Conservation (phyloP, 23 red algal species). For the Gracilaria domingensis region DNA sequence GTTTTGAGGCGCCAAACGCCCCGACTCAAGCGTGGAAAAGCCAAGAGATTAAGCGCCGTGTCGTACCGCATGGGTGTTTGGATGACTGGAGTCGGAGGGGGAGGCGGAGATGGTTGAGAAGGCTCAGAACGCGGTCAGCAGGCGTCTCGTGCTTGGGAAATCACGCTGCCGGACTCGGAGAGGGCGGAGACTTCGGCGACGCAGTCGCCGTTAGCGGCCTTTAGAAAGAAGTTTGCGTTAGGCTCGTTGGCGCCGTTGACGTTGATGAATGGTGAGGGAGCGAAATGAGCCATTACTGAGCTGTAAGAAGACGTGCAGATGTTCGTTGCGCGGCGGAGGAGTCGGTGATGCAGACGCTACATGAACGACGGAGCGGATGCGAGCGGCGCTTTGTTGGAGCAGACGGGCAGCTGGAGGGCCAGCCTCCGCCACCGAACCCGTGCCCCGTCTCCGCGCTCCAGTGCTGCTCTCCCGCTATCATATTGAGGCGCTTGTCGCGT, state of each 20-base stretch:
- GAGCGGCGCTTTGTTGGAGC: too few relatives aligned
- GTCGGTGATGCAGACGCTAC: not conserved
- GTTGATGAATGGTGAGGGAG: slow-evolving; percentile 67
- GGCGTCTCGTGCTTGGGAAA: not conserved
- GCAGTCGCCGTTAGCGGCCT: slow-evolving; percentile 57
- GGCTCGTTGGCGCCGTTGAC: slow-evolving; percentile 73
- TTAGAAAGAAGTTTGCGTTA: slow-evolving; percentile 75
- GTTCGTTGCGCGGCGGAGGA: too few relatives aligned
- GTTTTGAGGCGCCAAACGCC: slow-evolving; percentile 35
- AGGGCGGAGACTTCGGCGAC: slow-evolving; percentile 74
- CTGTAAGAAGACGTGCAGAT: not conserved
- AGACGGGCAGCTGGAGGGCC: too few relatives aligned
- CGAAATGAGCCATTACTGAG: slow-evolving; percentile 53
- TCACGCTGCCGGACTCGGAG: slow-evolving; percentile 64
- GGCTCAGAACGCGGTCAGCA: not conserved
- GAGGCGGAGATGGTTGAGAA: too few relatives aligned
- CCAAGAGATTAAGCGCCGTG: slow-evolving; percentile 15
- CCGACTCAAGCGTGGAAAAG: slow-evolving; percentile 64
- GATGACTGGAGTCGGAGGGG: too few relatives aligned
- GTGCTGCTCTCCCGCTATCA: too few relatives aligned
- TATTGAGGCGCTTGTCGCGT: too few relatives aligned
- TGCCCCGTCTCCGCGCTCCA: too few relatives aligned
- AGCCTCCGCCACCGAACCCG: too few relatives aligned
- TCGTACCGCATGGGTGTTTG: not conserved
- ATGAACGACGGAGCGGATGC: not conserved